phyloP scores from a whole-genome alignment of 2,329 filamentous ascomycete genomes.

The Fusarium sp. region DNA sequence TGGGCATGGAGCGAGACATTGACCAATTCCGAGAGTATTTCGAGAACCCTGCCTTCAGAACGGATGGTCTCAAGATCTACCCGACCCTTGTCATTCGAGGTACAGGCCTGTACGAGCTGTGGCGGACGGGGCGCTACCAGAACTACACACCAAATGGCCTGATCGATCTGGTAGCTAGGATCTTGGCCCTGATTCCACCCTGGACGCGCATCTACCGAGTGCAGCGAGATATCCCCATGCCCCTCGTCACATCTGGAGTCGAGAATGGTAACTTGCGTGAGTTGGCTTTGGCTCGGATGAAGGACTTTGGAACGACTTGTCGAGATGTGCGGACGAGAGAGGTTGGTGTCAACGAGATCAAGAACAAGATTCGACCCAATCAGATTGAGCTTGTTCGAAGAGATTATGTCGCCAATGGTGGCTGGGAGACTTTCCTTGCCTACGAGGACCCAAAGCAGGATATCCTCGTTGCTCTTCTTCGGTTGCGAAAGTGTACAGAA shows the following conservation, averaged over 20 bases:
- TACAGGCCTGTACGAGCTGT: constrained; percentile 95
- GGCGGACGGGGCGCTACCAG: constrained; percentile 96
- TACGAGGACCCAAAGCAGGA: constrained; percentile 99
- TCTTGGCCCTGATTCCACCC: constrained; percentile 91
- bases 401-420: constrained; percentile 94
- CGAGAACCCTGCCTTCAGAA: constrained; percentile 94
- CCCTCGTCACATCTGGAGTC: constrained; percentile 96
- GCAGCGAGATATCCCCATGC: constrained; percentile 99
- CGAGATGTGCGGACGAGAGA: constrained; percentile 96
- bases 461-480: constrained; percentile 90
- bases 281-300: constrained; percentile 95
- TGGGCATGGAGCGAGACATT: constrained; percentile 97
- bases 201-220: constrained; percentile 99
- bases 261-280: constrained; percentile 98
- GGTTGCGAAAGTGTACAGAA: constrained; percentile 88
- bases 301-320: constrained; percentile 97
- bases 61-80: constrained; percentile 97
- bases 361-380: constrained; percentile 96
- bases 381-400: constrained; percentile 95
- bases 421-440: constrained; percentile 98
- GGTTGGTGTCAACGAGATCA: constrained; percentile 98
- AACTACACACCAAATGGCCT: constrained; percentile 98
- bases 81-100: constrained; percentile 97
- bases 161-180: constrained; percentile 95
- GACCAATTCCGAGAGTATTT: constrained; percentile 99